Evolutionary conservation across 164 flowering plant genomes (phyloP), one percentile per base, ranked within the genome.

Genomic region (Annona squamosa): DNA sequence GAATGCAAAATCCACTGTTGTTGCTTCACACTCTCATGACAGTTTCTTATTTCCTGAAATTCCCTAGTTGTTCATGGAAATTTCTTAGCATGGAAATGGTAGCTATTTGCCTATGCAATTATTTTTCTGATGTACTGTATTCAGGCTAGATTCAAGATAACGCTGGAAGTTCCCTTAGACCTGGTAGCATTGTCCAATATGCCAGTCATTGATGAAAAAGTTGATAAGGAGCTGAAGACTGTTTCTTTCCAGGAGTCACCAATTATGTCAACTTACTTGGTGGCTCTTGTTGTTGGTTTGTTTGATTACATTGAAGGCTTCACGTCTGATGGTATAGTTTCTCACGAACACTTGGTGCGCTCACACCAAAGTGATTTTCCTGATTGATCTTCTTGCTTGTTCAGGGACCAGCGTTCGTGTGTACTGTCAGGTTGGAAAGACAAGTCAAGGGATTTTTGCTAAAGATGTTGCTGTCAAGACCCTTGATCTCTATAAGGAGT

Each of bases 181-280:
- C 78, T 90, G 67, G 81, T 85, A 69, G 95, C 99, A 48, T 91
- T 96, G 77, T 93, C 99, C 43, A 96, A 96, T 80, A 96, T 93
- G 99, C 97, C 98, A 44, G 82, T 92, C 63, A 13, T 74, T 76
- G 85, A 92, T 70, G 99, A 96, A 79, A 85, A 87, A 63, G 73
- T 75, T 68, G 72, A 88, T 71, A 97, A 97, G 44, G 68, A 79
- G 78, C 64, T 84, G 48, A 96, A 90, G 81, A 93, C 82, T 3
- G 89, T 96, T 65, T 80, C 75, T 63, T 93, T 86, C 76, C 85
- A 89, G 78, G 97, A 91, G 72, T 85, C 98, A 52, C 97, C 97
- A 41, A 87, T 93, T 69, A 96, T 96, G 99, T 96, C 99, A 13
- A 92, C 99, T 45, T 96, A 96, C 79, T 85, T 96, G 84, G 97